Evolutionary conservation across 768 basidiomycete species (phyloP).

Genomic region (Tulasnella sp.): DNA sequence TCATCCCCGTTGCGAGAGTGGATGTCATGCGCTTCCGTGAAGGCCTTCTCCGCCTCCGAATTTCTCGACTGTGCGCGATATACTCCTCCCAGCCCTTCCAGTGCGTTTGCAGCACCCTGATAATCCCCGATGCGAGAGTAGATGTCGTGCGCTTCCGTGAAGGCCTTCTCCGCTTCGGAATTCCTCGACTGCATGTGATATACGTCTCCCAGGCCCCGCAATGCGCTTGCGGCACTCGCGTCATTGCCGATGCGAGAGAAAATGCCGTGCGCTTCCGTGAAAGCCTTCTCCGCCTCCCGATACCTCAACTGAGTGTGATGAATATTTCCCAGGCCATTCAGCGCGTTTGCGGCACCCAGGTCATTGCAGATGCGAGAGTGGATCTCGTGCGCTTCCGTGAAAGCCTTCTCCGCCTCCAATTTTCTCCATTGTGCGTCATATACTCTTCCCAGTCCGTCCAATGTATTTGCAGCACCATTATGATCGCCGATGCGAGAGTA

Average conservation of each 20-base stretch:
- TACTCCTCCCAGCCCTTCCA: neutral
- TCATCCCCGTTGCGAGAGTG: neutral
- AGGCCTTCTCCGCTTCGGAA: neutral
- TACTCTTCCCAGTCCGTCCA: neutral
- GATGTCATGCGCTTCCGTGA: neutral
- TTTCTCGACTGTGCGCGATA: neutral
- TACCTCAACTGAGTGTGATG: neutral
- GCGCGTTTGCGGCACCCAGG: neutral
- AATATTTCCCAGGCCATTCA: neutral
- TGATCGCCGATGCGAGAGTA: neutral
- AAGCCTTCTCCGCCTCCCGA: neutral
- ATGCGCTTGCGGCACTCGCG: neutral
- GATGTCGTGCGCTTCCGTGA: neutral
- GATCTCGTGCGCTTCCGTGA: neutral
- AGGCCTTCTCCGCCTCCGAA: neutral
- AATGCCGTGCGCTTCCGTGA: neutral
- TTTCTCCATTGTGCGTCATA: neutral
- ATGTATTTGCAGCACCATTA: neutral
- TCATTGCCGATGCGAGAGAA: neutral
- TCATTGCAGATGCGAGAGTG: neutral
- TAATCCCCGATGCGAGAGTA: neutral
- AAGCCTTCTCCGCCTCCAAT: neutral
- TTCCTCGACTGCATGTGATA: neutral
- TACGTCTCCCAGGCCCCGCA: neutral
- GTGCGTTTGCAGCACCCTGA: neutral